Evolutionary conservation across 1,284 basidiomycete species (phyloP), one percentile per base, ranked within the genome.

Genomic region (Leccinum pachyderme): DNA sequence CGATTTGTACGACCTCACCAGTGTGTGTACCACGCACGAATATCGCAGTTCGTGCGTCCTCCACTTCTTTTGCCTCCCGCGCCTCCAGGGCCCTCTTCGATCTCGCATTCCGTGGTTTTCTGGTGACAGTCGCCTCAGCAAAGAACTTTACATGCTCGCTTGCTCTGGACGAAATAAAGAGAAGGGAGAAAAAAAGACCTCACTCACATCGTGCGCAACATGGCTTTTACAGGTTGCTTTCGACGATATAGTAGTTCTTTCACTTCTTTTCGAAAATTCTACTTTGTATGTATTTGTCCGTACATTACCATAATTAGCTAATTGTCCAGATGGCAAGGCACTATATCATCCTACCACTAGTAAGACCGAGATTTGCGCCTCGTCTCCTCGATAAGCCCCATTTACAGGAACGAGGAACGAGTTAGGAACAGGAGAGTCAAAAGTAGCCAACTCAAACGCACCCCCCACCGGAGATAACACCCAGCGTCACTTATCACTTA

Each of bases 91-190:
- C 96, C 59, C 97, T 83, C 76, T 99, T 99, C n/a, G 93, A 91
- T 41, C 96, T 86, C 1, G 97, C 96, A 81, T 97, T 98, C 77
- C 92, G 94, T 31, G 96, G 94, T 80, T 98, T 98, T 73, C 93
- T 94, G 28, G 3, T 25, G 13, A 18, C 1, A 15, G 2, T n/a
- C 13, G 32, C 25, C 9, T 18, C 25, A 37, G 37, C 22, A 15
- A 22, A 24, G 18, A 1, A 3, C 25, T 13, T 1, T 18, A 11
- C n/a, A n/a, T 8, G 6, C n/a, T n/a, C 15, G 6, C 27, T n/a
- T 4, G 7, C 25, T 27, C 27, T 28, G 3, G 24, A 25, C 43
- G 15, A 25, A 18, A 3, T n/a, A 15, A 39, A 27, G 39, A 22
- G 18, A 41, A 12, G 39, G 22, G 22, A 41, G 39, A 12, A 22